Percentiles rank a stretch among this genome's conserved stretches.
phyloP scores from a whole-genome alignment of 2,329 filamentous ascomycete species.

The Decorospora gaudefroyi region DNA sequence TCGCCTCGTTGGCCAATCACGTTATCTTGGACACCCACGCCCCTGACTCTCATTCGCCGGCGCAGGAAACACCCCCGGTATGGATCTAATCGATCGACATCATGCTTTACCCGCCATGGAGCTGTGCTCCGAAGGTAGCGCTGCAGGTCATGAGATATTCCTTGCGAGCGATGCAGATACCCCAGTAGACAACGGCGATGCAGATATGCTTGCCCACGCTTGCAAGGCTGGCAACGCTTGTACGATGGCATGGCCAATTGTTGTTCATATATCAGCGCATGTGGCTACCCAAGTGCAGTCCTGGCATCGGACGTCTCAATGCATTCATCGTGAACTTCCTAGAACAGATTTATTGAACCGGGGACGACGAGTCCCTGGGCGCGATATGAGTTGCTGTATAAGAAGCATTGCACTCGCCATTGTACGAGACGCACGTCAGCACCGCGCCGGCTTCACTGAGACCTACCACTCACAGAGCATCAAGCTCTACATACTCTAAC shows the following conservation, averaged over 20 bases:
- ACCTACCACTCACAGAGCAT: not conserved
- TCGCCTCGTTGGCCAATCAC: conserved; percentile 18
- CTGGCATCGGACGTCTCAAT: conserved; percentile 1
- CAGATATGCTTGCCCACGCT: not conserved
- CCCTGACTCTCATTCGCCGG: conserved; percentile 10
- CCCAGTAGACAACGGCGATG: conserved; percentile 2
- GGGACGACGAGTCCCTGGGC: not conserved
- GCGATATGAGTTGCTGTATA: conserved; percentile 1
- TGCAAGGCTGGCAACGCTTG: no score
- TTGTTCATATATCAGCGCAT: conserved; percentile 3
- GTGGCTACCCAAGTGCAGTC: conserved; percentile 4
- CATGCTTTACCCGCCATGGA: conserved; percentile 5
- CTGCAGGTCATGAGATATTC: conserved; percentile 5
- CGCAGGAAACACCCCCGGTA: not conserved
- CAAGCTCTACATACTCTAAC: not conserved
- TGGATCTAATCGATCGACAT: conserved; percentile 10
- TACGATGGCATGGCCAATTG: conserved; percentile 11
- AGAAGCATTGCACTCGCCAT: not conserved
- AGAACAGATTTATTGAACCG: conserved; percentile 1
- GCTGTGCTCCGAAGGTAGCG: conserved; percentile 10
- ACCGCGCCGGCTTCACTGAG: not conserved
- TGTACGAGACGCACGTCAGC: not conserved
- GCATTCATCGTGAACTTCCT: conserved; percentile 10
- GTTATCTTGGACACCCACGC: conserved; percentile 12
- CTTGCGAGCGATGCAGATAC: conserved; percentile 8